These are phyloP conservation scores for Crithidia expoeki DNA, from an alignment of 208 protist species.

Conservation along the genomic window DNA sequence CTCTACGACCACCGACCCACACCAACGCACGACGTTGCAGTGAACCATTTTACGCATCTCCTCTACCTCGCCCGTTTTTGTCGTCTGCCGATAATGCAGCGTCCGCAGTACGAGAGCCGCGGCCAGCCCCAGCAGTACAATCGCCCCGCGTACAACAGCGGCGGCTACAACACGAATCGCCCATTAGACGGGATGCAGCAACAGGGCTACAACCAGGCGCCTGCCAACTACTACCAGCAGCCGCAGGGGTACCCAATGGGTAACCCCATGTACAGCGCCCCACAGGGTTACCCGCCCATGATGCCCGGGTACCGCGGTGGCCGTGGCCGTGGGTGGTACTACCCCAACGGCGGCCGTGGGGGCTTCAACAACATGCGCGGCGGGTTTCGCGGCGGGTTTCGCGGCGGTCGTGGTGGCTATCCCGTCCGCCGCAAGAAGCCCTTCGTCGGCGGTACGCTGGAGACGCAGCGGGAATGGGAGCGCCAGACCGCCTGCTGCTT, in stretches of 20 bases:
- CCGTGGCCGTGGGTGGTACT: constrained; percentile 31
- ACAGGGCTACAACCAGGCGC: constrained; percentile 36
- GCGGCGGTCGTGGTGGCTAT: constrained; percentile 56
- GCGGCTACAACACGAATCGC: constrained; percentile 34
- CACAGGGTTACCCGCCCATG: constrained; percentile 28
- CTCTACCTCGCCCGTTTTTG: background rate
- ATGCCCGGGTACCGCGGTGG: constrained; percentile 32
- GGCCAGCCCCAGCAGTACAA: constrained; percentile 32
- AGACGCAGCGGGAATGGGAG: constrained; percentile 81
- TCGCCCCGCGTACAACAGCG: constrained; percentile 35
- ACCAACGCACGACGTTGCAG: background rate
- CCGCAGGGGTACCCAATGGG: constrained; percentile 40
- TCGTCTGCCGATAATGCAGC: constrained; percentile 27
- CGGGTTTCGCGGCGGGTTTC: constrained; percentile 57
- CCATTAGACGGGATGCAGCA: constrained; percentile 25
- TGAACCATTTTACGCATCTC: background rate
- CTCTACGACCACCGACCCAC: background rate
- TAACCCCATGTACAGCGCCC: constrained; percentile 34
- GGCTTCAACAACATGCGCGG: constrained; percentile 38
- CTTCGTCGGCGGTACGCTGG: constrained; percentile 82
- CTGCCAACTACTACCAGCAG: constrained; percentile 31
- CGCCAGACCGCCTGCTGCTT: constrained; percentile 84
- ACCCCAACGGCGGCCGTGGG: constrained; percentile 30
- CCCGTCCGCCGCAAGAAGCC: constrained; percentile 61
- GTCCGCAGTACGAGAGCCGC: constrained; percentile 25